Evolutionary conservation across 2,329 filamentous ascomycete species (phyloP).

Genomic region (Zymoseptoria brevis): DNA sequence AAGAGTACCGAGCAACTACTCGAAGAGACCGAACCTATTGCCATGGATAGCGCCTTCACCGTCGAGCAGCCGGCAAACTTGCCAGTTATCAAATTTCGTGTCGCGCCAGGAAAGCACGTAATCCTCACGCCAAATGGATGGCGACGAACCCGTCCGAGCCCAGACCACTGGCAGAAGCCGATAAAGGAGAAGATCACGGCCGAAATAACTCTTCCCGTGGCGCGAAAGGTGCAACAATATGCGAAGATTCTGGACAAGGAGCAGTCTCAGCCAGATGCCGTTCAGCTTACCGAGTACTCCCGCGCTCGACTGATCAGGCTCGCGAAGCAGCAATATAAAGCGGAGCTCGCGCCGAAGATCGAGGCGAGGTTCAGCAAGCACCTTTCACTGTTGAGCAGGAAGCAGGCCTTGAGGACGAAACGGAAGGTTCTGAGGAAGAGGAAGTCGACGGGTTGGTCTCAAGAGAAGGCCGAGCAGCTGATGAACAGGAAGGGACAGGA

Average conservation of each 20-base stretch:
- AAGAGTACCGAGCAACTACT: constrained; percentile 11
- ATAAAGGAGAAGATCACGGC: constrained; percentile 20
- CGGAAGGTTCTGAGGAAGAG: not conserved
- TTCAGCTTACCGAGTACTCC: not conserved
- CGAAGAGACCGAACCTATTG: constrained; percentile 17
- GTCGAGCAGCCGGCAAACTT: constrained; percentile 20
- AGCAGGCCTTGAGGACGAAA: not conserved
- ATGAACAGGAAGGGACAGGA: not conserved
- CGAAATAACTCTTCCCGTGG: not conserved
- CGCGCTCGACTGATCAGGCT: not conserved
- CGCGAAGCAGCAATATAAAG: not conserved
- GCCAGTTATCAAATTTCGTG: constrained; percentile 25
- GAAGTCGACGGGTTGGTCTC: not conserved
- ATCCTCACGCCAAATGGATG: constrained; percentile 25
- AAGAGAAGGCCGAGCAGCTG: not conserved
- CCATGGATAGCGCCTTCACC: constrained; percentile 22
- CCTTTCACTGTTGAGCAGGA: not conserved
- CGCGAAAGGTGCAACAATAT: not conserved
- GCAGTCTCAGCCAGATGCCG: not conserved
- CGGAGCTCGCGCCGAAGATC: not conserved
- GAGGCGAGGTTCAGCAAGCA: not conserved
- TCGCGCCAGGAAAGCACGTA: constrained; percentile 24
- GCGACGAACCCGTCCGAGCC: constrained; percentile 19
- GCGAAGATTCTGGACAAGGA: not conserved
- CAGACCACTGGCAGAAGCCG: constrained; percentile 7